These are phyloP conservation scores for Fusarium sp. DNA, from an alignment of 2,329 filamentous ascomycete species.

Conservation along the genomic window DNA sequence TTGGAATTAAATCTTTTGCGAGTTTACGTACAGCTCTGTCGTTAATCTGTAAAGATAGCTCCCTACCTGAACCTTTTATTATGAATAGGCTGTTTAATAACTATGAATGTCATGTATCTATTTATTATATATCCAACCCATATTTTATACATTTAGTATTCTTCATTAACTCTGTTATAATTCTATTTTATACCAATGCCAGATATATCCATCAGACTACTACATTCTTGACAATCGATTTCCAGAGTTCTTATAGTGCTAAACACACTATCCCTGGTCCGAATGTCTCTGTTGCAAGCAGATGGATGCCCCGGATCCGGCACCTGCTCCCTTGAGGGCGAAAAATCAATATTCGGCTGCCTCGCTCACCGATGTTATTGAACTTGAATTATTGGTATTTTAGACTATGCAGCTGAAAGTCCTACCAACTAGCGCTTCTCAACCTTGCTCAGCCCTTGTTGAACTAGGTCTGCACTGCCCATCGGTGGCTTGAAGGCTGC, in stretches of 20 bases:
- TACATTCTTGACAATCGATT: background rate
- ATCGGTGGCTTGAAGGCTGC: constrained; percentile 31
- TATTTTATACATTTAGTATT: too few relatives aligned
- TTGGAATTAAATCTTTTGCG: too few relatives aligned
- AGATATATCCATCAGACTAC: too few relatives aligned
- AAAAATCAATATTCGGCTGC: constrained; percentile 1
- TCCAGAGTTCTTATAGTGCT: background rate
- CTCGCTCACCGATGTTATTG: background rate
- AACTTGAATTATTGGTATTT: too few relatives aligned
- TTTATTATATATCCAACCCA: too few relatives aligned
- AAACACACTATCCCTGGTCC: background rate
- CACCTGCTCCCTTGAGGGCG: background rate
- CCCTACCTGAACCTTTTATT: too few relatives aligned
- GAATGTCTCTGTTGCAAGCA: constrained; percentile 23
- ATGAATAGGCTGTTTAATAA: too few relatives aligned
- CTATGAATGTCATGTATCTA: too few relatives aligned
- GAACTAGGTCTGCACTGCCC: constrained; percentile 21
- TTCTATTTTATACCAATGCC: too few relatives aligned
- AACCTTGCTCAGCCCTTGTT: constrained; percentile 15
- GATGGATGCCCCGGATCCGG: constrained; percentile 5
- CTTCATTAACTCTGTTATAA: too few relatives aligned
- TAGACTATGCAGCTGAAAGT: background rate
- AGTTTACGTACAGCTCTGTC: too few relatives aligned
- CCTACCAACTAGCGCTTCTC: constrained; percentile 9
- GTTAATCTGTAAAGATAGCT: too few relatives aligned